Percentiles rank a stretch among this genome's conserved stretches.
phyloP scores from a whole-genome alignment of 202 grass and related monocot species.

The Setaria viridis region DNA sequence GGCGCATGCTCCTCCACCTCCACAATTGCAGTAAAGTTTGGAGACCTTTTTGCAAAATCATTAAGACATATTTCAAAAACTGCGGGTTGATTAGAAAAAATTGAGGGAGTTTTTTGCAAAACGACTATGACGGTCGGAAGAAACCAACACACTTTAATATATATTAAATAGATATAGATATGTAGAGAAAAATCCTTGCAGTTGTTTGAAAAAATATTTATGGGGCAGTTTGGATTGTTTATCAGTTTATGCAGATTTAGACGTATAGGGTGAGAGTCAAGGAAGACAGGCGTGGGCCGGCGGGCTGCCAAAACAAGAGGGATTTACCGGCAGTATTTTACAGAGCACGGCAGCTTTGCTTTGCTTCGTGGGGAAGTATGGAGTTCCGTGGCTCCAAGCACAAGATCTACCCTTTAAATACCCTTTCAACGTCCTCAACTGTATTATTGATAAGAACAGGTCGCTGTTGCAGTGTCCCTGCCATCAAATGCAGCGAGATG shows the following conservation, averaged over 20 bases:
- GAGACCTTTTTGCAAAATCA: no score
- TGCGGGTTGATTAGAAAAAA: no score
- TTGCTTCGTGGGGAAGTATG: slow-evolving; percentile 2
- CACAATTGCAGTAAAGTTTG: no score
- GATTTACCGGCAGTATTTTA: neutral
- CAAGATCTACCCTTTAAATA: neutral
- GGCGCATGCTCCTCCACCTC: no score
- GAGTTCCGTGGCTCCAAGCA: neutral
- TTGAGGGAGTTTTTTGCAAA: no score
- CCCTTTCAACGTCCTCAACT: neutral
- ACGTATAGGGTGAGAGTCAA: neutral
- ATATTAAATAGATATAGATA: no score
- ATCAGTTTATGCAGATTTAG: neutral
- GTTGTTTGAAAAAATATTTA: neutral
- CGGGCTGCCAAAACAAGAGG: neutral
- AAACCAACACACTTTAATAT: no score
- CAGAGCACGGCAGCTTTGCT: slow-evolving; percentile 8
- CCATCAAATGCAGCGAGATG: neutral
- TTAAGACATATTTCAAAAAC: no score
- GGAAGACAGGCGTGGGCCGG: neutral
- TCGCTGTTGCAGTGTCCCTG: neutral
- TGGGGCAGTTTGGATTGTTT: neutral
- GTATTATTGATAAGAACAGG: neutral
- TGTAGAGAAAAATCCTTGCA: neutral
- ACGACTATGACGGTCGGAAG: no score